Conservation (phyloP, 2,329 filamentous ascomycete genomes). For the Emydomyces testavorans region DNA sequence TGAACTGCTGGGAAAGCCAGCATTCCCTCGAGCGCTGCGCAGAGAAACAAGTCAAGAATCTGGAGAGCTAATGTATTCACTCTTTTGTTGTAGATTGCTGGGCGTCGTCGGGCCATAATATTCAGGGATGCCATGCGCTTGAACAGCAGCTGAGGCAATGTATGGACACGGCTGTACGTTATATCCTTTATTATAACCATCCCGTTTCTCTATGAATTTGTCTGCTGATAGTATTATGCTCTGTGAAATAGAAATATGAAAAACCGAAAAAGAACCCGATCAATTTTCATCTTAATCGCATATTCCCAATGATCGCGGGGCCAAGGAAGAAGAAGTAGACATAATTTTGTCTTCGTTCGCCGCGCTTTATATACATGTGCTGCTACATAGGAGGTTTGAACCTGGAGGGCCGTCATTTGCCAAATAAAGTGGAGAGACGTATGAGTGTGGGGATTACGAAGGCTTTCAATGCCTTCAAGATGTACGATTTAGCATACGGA, state of each 20-base stretch:
- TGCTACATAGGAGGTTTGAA: neutral
- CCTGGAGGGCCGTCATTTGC: neutral
- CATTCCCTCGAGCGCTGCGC: too few species aligned
- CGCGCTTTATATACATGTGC: neutral
- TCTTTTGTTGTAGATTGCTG: slow-evolving; percentile 29
- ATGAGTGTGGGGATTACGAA: neutral
- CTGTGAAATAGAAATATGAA: slow-evolving; percentile 41
- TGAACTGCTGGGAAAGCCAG: neutral
- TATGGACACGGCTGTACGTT: slow-evolving; percentile 67
- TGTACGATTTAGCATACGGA: slow-evolving; percentile 10
- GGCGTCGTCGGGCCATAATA: slow-evolving; percentile 37
- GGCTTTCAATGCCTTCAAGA: neutral
- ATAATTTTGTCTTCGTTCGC: neutral
- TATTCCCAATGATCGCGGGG: slow-evolving; percentile 62
- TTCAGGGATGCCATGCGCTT: slow-evolving; percentile 48
- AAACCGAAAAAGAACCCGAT: slow-evolving; percentile 60
- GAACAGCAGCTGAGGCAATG: slow-evolving; percentile 52
- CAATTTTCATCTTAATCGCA: slow-evolving; percentile 79
- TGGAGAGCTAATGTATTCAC: slow-evolving; percentile 4
- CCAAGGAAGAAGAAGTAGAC: slow-evolving; percentile 46
- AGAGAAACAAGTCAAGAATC: neutral
- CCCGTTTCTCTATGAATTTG: neutral
- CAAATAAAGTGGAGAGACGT: neutral
- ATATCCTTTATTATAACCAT: neutral
- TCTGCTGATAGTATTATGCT: neutral